Base-by-base conservation (phyloP, 2,329 filamentous ascomycete genomes). In the Aquanectria penicillioides region DNA sequence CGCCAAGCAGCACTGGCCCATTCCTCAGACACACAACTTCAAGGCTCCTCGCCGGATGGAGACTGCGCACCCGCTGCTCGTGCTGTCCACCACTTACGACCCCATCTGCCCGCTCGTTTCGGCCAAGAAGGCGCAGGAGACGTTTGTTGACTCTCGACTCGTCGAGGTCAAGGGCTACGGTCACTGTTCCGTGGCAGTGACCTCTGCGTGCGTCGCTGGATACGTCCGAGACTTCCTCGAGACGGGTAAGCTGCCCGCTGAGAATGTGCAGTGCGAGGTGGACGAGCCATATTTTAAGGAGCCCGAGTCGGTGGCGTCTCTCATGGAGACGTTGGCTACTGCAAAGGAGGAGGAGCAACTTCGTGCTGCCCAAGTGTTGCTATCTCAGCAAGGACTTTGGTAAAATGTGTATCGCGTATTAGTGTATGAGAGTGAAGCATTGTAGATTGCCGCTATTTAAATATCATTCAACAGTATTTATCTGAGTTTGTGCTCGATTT, bases 71-170 rank as follows among this genome's bases (percentile, higher is more conserved):
- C 74, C 74, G 13, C 40, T 77, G 0, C 65, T 77, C 0, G 63
- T 77, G 1, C 51, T 77, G 6, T 72, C 71, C 1, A 76, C 68
- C 0, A 70, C 66, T 0, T 71, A 72, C 23, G 73, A 77, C 4
- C 86, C 87, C 0, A 83, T 89, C 1, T 88, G 85, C 18, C 74
- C 79, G 2, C 60, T 80, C 1, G 58, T 72, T 1, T 80, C 78
- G 3, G 78, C 79, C 1, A 66, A 65, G 20, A 69, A 66, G 0
- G 78, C 79, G 0, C 70, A 71, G 3, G 63, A 64, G 2, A 71
- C 72, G 0, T 80, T 78, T 53, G 68, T 69, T 12, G 75, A 69
- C 2, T 77, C 78, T 4, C 69, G 70, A 3, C 67, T 81, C 2
- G 65, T 81, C 1, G 75, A 79, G 50, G 72, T 80, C 33, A 68